Evolutionary conservation across 345 rosid species (phyloP).

Genomic region (Triadica sebifera): DNA sequence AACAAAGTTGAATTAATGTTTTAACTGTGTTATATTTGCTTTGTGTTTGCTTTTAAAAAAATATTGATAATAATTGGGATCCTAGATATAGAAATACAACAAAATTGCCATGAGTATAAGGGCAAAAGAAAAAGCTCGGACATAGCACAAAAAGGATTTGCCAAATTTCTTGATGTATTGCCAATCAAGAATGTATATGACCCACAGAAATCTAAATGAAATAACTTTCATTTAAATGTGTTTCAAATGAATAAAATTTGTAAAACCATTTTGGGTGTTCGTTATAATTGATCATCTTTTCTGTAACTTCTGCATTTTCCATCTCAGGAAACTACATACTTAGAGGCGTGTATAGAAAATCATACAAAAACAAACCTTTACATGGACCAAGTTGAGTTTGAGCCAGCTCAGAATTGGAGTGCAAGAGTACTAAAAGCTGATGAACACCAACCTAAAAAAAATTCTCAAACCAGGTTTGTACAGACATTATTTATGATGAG

Average conservation of each 20-base stretch:
- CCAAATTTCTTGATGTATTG: background rate
- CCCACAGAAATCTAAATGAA: background rate
- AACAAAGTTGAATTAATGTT: background rate
- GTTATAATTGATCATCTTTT: background rate
- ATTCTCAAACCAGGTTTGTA: constrained; percentile 48
- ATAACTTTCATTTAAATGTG: background rate
- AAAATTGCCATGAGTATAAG: background rate
- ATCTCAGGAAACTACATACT: constrained; percentile 74
- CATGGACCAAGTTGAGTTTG: constrained; percentile 99
- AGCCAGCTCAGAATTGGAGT: constrained; percentile 83
- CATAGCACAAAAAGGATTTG: background rate
- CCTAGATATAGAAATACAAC: background rate
- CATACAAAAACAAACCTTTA: constrained; percentile 87
- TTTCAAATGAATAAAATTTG: background rate
- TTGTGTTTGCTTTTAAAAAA: background rate
- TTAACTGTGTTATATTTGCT: background rate
- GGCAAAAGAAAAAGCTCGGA: background rate
- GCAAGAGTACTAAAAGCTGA: constrained; percentile 60
- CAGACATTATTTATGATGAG: background rate
- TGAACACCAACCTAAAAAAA: constrained; percentile 36
- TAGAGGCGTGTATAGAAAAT: constrained; percentile 96
- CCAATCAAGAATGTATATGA: background rate
- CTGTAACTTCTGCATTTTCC: constrained; percentile 14
- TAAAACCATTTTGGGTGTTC: background rate
- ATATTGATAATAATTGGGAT: background rate